A percentile compares a stretch with the other conserved stretches of the same genome.
These are phyloP conservation scores for Diaporthe australafricana DNA, from an alignment of 2,329 filamentous ascomycete species.

Conservation along the genomic window DNA sequence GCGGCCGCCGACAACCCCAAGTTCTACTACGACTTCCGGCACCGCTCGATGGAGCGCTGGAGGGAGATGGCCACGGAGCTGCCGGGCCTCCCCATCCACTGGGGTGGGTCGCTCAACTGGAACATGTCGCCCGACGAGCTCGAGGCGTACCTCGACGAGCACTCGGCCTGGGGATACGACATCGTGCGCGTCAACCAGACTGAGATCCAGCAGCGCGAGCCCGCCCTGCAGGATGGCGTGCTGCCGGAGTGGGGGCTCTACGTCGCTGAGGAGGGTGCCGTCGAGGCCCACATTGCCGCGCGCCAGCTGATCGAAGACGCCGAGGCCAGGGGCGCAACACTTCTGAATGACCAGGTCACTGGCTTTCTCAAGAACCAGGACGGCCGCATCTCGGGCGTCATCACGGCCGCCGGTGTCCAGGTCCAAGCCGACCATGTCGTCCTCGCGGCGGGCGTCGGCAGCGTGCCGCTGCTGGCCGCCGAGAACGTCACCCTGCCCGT, in stretches of 20 bases:
- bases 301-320: conserved; percentile 40
- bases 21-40: conserved; percentile 46
- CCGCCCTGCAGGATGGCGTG: conserved; percentile 35
- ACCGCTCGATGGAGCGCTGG: conserved; percentile 45
- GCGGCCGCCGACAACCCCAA: conserved; percentile 43
- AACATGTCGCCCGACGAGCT: conserved; percentile 42
- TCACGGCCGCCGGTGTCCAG: conserved; percentile 35
- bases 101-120: conserved; percentile 44
- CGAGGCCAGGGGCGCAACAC: conserved; percentile 35
- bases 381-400: conserved; percentile 37
- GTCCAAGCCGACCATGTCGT: conserved; percentile 45
- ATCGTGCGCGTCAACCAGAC: conserved; percentile 40
- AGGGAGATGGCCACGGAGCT: conserved; percentile 40
- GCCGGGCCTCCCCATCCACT: conserved; percentile 42
- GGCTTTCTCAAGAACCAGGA: conserved; percentile 36
- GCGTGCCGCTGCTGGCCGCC: conserved; percentile 41
- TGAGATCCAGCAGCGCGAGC: conserved; percentile 41
- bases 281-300: conserved; percentile 46
- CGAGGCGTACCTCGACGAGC: conserved; percentile 39
- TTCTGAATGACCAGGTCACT: conserved; percentile 37
- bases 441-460: conserved; percentile 45
- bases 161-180: conserved; percentile 45
- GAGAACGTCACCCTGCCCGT: conserved; percentile 43
- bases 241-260: conserved; percentile 54
- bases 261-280: conserved; percentile 58